Base-by-base conservation (phyloP, 352 stramenopile species). In the Globisporangium recalcitrans region DNA sequence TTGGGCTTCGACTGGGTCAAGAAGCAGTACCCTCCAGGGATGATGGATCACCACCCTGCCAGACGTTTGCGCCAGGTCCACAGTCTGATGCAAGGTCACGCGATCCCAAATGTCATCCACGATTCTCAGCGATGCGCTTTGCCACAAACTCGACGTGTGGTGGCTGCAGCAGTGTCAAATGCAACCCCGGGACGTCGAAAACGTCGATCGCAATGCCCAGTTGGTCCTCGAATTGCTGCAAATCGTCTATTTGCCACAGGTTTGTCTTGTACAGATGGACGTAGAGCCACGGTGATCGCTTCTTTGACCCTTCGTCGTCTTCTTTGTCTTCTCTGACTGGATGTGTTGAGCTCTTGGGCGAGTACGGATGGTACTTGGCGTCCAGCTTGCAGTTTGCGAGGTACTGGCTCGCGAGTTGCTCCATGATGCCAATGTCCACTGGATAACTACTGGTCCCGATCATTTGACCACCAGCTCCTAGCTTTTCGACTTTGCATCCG, bases 361-460 rank as follows among this genome's bases (percentile, higher is more conserved):
- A 7, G 6, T 58, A 58, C 21, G 52, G 52, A 27, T 58, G 32
- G 11, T 58, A 58, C 52, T 42, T 58, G 32, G 52, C 16, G 14
- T 58, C 32, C 4, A 58, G 24, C 16, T 34, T 48, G 21, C 52
- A 58, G 32, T 58, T 58, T 47, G 32, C 21, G 13, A 58, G 32
- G 52, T 58, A 58, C 21, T 58, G 52, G 5, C 4, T 46, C 4
- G 21, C 52, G 0, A 58, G 52, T 47, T 58, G 52, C 52, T 42
- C 13, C 31, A 58, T 22, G 22, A 58, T 58, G 21, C 29, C 52
- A 16, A 4, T 32, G 16, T 58, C 52, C 0, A 7, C 52, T 8
- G 36, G 36, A 14, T 44, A 3, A 44, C 36, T 9, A 44, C 36
- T 36, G 26, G 26, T 47, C 19, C 29, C 32, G 13, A 29, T 27